Base-by-base conservation (phyloP, 352 stramenopile species). In the Pythium periplocum region DNA sequence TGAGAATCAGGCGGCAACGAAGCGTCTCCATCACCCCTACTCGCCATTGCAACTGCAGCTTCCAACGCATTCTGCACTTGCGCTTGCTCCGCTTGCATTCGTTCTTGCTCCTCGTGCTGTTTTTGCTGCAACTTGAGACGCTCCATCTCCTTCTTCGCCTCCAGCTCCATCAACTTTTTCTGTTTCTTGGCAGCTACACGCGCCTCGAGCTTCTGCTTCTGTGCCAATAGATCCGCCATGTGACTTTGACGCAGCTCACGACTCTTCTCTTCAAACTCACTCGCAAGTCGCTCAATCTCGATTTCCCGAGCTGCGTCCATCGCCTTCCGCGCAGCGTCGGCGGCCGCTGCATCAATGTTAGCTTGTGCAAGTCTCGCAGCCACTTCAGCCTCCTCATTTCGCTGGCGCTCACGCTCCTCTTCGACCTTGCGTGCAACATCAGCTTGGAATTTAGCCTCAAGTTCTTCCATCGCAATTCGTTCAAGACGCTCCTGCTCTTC, bases 121-220 rank as follows among this genome's bases (percentile, higher is more conserved):
- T 76, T 64, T 5, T 70, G 34, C 38, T 71, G 61, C 17, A 90
- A 62, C 37, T 70, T 59, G 45, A 82, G 68, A 0, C 69, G 71
- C 57, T 87, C 79, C 9, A 77, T 38, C 44, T 81, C 77, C 17
- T 67, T 70, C 54, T 90, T 90, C 8, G 75, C 75, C 51, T 90
- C 74, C 2, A 93, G 60, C 30, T 93, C 79, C 51, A 73, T 68
- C 26, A 86, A 54, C 46, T 90, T 91, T 26, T 84, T 86, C 36
- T 86, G 61, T 59, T 89, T 88, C 64, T 89, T 93, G 4, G 77
- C 73, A 1, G 75, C 79, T 9, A 93, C 78, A 36, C 83, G 73
- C 45, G 73, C 69, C 53, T 89, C 78, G 7, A 93, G 70, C 40
- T 86, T 86, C 41, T 69, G 65, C 54, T 88, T 90, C 43, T 93